phyloP scores from a whole-genome alignment of 495 filamentous ascomycete genomes.

The Aspergillus leporis region DNA sequence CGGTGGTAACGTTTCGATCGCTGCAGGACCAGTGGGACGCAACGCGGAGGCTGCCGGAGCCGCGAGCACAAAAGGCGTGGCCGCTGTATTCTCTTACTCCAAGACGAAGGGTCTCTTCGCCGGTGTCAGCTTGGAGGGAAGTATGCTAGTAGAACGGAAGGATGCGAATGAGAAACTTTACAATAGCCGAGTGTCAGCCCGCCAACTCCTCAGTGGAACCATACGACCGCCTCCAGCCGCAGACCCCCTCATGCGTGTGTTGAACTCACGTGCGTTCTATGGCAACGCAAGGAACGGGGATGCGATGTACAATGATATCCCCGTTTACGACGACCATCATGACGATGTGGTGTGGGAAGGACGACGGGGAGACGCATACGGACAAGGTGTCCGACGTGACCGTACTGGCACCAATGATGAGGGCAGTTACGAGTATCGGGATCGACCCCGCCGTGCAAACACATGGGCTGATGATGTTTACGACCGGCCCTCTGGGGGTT shows the following conservation, averaged over 20 bases:
- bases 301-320: constrained; percentile 91
- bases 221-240: constrained; percentile 80
- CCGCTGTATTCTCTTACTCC: constrained; percentile 91
- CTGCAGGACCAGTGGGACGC: constrained; percentile 87
- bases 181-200: constrained; percentile 75
- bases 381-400: constrained; percentile 66
- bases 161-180: constrained; percentile 98
- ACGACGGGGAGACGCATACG: constrained; percentile 69
- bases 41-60: constrained; percentile 97
- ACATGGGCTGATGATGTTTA: constrained; percentile 93
- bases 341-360: constrained; percentile 96
- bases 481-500: constrained; percentile 58
- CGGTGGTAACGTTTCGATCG: constrained; percentile 94
- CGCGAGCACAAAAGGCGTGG: constrained; percentile 84
- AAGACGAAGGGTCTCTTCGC: constrained; percentile 98
- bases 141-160: constrained; percentile 84
- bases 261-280: constrained; percentile 81
- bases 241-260: constrained; percentile 76
- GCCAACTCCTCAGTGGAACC: constrained; percentile 73
- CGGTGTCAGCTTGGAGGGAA: constrained; percentile 91
- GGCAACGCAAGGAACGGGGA: constrained; percentile 58
- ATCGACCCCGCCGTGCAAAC: constrained; percentile 64
- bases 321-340: constrained; percentile 83
- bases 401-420: constrained; percentile 50
- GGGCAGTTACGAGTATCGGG: constrained; percentile 62